Conservation (phyloP, 306 rosid genomes). For the Quercus engelmannii region DNA sequence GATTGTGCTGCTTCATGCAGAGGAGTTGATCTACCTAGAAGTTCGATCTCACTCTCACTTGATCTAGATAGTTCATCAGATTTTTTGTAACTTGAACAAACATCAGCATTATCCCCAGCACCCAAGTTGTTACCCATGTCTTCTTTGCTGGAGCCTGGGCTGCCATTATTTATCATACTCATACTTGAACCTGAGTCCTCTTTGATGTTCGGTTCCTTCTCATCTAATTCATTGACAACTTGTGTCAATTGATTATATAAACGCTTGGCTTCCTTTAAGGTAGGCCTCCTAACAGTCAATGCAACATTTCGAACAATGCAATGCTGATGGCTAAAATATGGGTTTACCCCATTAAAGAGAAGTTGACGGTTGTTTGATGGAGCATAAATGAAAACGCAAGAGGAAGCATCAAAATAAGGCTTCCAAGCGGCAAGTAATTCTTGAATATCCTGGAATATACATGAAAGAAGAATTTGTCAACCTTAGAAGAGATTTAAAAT, state of each 20-base stretch:
- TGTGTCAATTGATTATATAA: slow-evolving; percentile 69
- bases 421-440: slow-evolving; percentile 83
- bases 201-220: slow-evolving; percentile 34
- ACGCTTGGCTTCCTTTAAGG: slow-evolving; percentile 77
- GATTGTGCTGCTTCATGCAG: slow-evolving; percentile 74
- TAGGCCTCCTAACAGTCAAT: slow-evolving; percentile 76
- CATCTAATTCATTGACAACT: slow-evolving; percentile 55
- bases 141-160: slow-evolving; percentile 23
- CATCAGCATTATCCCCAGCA: slow-evolving; percentile 32
- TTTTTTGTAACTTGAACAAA: slow-evolving; percentile 32
- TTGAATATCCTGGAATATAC: slow-evolving; percentile 74
- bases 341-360: slow-evolving; percentile 67
- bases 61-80: slow-evolving; percentile 27
- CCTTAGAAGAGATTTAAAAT: neutral
- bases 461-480: slow-evolving; percentile 20
- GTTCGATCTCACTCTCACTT: slow-evolving; percentile 59
- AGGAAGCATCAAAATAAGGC: slow-evolving; percentile 75
- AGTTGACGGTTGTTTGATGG: slow-evolving; percentile 88
- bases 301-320: slow-evolving; percentile 57
- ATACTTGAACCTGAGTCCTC: slow-evolving; percentile 18
- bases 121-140: slow-evolving; percentile 28
- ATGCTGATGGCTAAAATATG: slow-evolving; percentile 54
- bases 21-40: slow-evolving; percentile 47
- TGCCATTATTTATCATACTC: slow-evolving; percentile 20
- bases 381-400: slow-evolving; percentile 64